Base-by-base conservation (phyloP, 805 yeast species). In the Peterozyma toletana region DNA sequence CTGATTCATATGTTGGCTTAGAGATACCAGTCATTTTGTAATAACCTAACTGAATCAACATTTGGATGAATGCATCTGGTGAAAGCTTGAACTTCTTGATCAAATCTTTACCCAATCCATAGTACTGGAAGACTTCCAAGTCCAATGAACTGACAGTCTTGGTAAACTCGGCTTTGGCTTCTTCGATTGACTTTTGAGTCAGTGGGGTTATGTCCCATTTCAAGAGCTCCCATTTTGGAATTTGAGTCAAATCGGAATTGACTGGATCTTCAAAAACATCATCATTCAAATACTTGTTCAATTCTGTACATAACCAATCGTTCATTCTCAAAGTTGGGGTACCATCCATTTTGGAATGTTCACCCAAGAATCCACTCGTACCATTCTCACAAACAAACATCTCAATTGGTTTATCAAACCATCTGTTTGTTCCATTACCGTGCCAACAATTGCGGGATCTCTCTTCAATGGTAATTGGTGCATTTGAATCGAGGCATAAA, bases 271-370 rank as follows among this genome's bases (percentile, higher is more conserved):
- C 38, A 35, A 34, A 13, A 44, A 11, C 2, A 40, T 21, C 48
- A 52, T 44, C 14, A 53, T 77, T 66, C 4, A 7, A 21, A 56
- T 77, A 60, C 56, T 76, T 72, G 45, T 62, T 49, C 45, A 90
- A 64, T 52, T 78, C 74, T 42, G 71, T 71, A 50, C 80, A 71
- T 35, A 91, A 71, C 57, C 71, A 80, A 64, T 88, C 88, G 63
- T 91, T 91, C 67, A 91, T 68, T 51, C 88, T 80, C 56, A 87
- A 78, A 30, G 96, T 91, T 58, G 97, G 96, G 9, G 96, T 87
- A 49, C 98, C 99, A 64, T 91, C 99, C 98, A 91, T 91, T 70
- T 79, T 85, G 17, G 97, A 88, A 70, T 91, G 99, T 69, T 91
- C 99, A 49, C 96, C 97, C 58, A 89, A 66, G 68, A 90, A 91